Evolutionary conservation across 2,329 filamentous ascomycete genomes (phyloP), one percentile per base, ranked within the genome.

Genomic region (Acrocalymma vagum): DNA sequence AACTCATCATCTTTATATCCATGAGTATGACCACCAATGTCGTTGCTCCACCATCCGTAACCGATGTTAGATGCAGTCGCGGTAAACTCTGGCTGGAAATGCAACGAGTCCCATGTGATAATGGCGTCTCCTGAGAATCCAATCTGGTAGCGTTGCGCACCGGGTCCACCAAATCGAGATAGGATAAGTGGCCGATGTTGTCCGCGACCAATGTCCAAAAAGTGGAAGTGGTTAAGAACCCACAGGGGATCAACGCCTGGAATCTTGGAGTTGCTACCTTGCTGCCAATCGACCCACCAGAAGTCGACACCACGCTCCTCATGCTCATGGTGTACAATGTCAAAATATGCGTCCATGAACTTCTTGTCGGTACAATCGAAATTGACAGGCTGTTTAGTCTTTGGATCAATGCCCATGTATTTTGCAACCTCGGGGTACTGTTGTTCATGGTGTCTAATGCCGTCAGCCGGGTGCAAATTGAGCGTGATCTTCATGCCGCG

Each of bases 261-360:
- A 5, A 84, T 72, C 22, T 74, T 72, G 2, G 81, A 81, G 40
- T 74, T 69, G 3, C 71, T 66, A 1, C 83, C 83, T 60, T 86
- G 83, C 60, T 86, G 83, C 83, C 83, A 86, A 58, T 86, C 83
- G 18, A 85, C 74, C 83, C 83, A 86, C 81, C 82, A 85, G 41
- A 86, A 84, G 54, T 86, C 82, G 15, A 77, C 73, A 1, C 79
- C 82, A 7, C 80, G 69, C 1, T 77, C 69, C 46, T 86, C 82
- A 18, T 85, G 69, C 10, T 72, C 67, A 9, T 77, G 72, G 42
- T 84, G 80, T 5, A 86, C 70, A 2, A 84, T 74, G 32, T 78
- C 73, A 29, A 85, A 77, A 51, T 81, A 85, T 0, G 81, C 82
- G 22, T 82, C 70, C 59, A 83, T 71, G 50, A 83, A 86, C 21